Conservation (phyloP, 2,329 filamentous ascomycete genomes). For the Lasiodiplodia sp. region DNA sequence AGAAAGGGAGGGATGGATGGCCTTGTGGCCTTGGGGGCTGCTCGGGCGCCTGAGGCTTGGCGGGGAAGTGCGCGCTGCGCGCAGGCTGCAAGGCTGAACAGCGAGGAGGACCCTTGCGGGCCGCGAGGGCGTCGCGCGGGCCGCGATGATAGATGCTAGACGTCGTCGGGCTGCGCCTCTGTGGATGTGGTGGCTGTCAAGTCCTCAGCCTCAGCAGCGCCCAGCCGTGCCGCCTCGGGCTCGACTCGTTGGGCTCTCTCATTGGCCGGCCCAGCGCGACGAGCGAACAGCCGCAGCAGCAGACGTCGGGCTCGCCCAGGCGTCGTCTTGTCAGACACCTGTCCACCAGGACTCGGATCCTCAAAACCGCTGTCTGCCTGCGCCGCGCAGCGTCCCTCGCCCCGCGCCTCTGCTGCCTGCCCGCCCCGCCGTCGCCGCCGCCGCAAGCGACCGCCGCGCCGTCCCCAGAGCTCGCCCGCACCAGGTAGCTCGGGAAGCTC, state of each 20-base stretch:
- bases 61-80: neutral
- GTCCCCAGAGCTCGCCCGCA: conserved; percentile 9
- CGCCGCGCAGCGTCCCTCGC: neutral
- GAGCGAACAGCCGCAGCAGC: conserved; percentile 16
- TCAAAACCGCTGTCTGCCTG: neutral
- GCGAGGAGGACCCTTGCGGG: neutral
- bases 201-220: conserved; percentile 20
- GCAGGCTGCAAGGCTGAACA: conserved; percentile 18
- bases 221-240: conserved; percentile 12
- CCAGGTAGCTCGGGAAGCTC: conserved; percentile 25
- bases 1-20: neutral
- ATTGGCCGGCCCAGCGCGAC: conserved; percentile 3
- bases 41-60: conserved; percentile 11
- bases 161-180: neutral
- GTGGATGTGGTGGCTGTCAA: conserved; percentile 6
- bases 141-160: conserved; percentile 11
- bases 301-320: conserved; percentile 17
- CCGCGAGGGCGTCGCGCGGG: neutral
- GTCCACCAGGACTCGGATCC: conserved; percentile 5
- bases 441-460: conserved; percentile 2
- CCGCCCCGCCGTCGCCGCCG: conserved; percentile 14
- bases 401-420: conserved; percentile 9
- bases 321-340: conserved; percentile 24
- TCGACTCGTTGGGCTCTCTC: conserved; percentile 13
- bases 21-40: conserved; percentile 3